These are phyloP conservation scores for Viola pubescens DNA, from an alignment of 441 rosid genomes.

Conservation along the genomic window DNA sequence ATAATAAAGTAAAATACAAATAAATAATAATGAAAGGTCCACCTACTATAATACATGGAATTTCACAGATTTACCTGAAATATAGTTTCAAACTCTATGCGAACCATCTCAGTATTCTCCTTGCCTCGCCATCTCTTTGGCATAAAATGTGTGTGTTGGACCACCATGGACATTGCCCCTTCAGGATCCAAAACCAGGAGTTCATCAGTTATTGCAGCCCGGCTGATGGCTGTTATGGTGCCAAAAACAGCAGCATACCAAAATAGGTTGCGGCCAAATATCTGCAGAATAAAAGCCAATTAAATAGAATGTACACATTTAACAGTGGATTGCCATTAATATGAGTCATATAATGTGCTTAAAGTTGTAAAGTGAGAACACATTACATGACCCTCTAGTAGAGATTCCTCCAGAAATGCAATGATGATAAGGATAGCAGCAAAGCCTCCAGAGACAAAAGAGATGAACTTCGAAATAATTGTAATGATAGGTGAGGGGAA, in stretches of 20 bases:
- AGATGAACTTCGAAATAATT: slow-evolving; percentile 82
- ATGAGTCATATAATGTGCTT: slow-evolving; percentile 4
- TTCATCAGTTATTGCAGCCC: slow-evolving; percentile 83
- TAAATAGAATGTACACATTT: background rate
- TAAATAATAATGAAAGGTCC: no score
- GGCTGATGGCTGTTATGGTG: slow-evolving; percentile 89
- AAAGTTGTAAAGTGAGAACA: slow-evolving; percentile 13
- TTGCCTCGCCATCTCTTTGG: slow-evolving; percentile 96
- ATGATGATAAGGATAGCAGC: slow-evolving; percentile 93
- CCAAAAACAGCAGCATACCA: slow-evolving; percentile 99
- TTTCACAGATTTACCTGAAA: slow-evolving; percentile 58
- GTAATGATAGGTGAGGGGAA: slow-evolving; percentile 91
- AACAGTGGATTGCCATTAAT: background rate
- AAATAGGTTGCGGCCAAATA: slow-evolving; percentile 91
- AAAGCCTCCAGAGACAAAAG: slow-evolving; percentile 98
- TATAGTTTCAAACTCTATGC: slow-evolving; percentile 77
- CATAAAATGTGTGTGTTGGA: slow-evolving; percentile 90
- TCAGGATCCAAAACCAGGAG: slow-evolving; percentile 84
- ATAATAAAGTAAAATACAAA: slow-evolving; percentile 7
- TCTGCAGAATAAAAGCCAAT: slow-evolving; percentile 38
- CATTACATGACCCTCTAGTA: slow-evolving; percentile 95
- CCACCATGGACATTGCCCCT: slow-evolving; percentile 81
- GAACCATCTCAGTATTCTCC: slow-evolving; percentile 71
- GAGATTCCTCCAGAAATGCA: slow-evolving; percentile 96
- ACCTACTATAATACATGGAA: no score